phyloP scores from a whole-genome alignment of 2,329 filamentous ascomycete genomes.

The Rhytidhysteron rufulum region DNA sequence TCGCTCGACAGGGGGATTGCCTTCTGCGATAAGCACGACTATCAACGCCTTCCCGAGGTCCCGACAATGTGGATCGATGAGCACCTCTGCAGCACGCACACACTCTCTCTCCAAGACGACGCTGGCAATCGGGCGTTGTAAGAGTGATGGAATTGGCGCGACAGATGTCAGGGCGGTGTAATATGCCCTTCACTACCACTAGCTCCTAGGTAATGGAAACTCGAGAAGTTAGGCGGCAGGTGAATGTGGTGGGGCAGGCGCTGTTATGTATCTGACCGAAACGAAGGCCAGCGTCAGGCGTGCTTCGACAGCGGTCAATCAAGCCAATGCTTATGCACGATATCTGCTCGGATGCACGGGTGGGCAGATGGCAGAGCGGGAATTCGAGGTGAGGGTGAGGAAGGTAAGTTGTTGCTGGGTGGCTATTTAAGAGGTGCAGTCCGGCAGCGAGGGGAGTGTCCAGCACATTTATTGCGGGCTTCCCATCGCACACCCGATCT shows the following conservation, averaged over 20 bases:
- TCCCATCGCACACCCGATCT: conserved; percentile 9
- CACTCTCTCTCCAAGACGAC: neutral
- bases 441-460: neutral
- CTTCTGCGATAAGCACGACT: conserved; percentile 30
- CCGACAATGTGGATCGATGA: conserved; percentile 15
- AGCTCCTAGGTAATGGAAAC: too few species aligned
- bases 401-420: too few species aligned
- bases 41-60: conserved; percentile 21
- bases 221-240: too few species aligned
- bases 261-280: neutral
- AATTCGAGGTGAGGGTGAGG: too few species aligned
- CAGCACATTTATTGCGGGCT: neutral
- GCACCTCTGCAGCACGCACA: neutral
- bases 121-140: neutral
- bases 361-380: too few species aligned
- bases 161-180: neutral
- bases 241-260: neutral
- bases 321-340: neutral
- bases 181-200: too few species aligned
- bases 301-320: neutral
- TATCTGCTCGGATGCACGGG: neutral
- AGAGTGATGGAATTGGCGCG: conserved; percentile 5
- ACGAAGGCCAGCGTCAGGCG: too few species aligned
- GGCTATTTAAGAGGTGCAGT: too few species aligned
- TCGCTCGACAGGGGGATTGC: conserved; percentile 15